Evolutionary conservation across 768 basidiomycete species (phyloP), one percentile per base, ranked within the genome.

Genomic region (Psilocybe tampanensis): DNA sequence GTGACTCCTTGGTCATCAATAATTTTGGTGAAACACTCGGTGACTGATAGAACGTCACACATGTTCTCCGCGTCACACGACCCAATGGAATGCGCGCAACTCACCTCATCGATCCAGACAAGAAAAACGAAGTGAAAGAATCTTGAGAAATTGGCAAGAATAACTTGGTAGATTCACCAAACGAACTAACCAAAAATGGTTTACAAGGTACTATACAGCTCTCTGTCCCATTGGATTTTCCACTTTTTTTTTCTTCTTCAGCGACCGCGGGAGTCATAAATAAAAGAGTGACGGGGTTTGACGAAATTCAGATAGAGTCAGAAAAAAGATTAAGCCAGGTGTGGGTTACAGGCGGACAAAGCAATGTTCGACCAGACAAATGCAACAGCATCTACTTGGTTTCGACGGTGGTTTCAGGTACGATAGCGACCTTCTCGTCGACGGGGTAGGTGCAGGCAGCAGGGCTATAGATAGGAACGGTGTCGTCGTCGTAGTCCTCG

Each of bases 401-500:
- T 41, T 58, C 63, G 22, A 55, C 53, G 33, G 42, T 45, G 24
- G 57, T 47, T 21, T 59, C 55, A 21, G 49, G 55, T 36, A 54
- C 52, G 52, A 62, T 26, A 13, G 65, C 71, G 50, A 69, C 69
- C 70, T 86, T 86, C 73, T 86, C 84, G 56, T 83, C 83, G 49
- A 71, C 61, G 26, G 65, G 64, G 63, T 71, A 74, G 44, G 74
- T 72, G 70, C 89, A 89, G 60, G 76, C 69, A 18, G 87, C 88
- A 21, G 86, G 86, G 17, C 82, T 68, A 45, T 83, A 85, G 12
- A 77, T 75, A 44, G 76, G 9, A 18, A 23, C 22, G 11, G 45
- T 79, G 12, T 79, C 80, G 18, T 52, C 79, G 13, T 79, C 79
- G 49, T 63, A 82, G 3, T 77, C 74, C 26, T 77, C 72, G 26